Percentiles rank a stretch among this genome's conserved stretches.
Evolutionary conservation across 192 early-diverging fungal genomes (phyloP).

Genomic region (Powellomyces hirtus): DNA sequence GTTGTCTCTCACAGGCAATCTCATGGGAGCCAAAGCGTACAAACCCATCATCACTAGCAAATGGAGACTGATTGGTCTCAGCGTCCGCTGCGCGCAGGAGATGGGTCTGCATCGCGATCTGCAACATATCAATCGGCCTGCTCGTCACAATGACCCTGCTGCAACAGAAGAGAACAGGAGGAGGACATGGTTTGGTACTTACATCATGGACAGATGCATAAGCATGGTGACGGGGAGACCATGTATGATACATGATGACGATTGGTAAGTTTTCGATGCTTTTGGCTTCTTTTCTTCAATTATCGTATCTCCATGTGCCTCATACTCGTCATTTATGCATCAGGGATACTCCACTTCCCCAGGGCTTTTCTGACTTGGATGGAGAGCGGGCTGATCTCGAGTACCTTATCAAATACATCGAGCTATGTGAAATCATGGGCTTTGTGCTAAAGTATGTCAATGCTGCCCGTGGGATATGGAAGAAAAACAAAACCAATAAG

Average conservation of each 20-base stretch:
- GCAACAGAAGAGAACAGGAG: conserved; percentile 18
- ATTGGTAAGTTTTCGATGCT: conserved; percentile 11
- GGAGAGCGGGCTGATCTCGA: conserved; percentile 10
- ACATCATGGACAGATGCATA: conserved; percentile 15
- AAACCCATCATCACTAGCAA: conserved; percentile 1
- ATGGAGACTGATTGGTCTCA: conserved; percentile 9
- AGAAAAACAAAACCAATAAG: background rate
- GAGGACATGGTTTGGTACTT: conserved; percentile 17
- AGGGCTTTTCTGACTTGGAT: background rate
- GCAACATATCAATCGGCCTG: conserved; percentile 29
- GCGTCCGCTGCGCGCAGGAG: conserved; percentile 21
- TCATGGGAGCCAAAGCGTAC: background rate
- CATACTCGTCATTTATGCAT: background rate
- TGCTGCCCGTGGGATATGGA: background rate
- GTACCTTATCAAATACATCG: conserved; percentile 13
- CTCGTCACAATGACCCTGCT: conserved; percentile 17
- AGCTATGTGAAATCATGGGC: conserved; percentile 11
- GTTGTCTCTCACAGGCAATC: background rate
- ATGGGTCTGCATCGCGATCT: conserved; percentile 26
- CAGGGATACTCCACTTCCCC: conserved; percentile 13
- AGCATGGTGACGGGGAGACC: conserved; percentile 17
- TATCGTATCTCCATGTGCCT: background rate
- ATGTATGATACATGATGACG: conserved; percentile 16
- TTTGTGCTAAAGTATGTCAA: conserved; percentile 3
- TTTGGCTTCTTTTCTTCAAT: background rate